Evolutionary conservation across 345 rosid genomes (phyloP), one percentile per base, ranked within the genome.

Genomic region (Ailanthus altissimus): DNA sequence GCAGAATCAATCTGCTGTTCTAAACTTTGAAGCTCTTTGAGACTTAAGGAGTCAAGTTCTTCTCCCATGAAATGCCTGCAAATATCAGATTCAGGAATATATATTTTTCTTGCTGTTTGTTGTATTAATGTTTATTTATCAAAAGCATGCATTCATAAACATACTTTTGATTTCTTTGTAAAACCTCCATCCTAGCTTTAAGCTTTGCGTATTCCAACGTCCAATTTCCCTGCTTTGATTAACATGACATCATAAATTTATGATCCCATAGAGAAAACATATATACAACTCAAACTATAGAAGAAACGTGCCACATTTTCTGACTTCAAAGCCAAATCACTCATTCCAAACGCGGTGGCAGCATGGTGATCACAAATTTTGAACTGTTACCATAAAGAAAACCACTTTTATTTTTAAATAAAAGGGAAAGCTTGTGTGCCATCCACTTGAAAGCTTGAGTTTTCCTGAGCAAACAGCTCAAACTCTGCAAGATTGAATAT

Each of bases 11-110:
- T 87, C 82, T 94, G 97, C 14, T 89, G 93, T 85, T 93, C 98
- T 87, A 94, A 80, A 78, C 84, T 90, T 62, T 93, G 96, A 70
- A 93, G 93, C 79, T 89, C 94, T 80, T 89, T 90, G 70, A 92
- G 86, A 68, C 85, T 93, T 78, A 96, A 70, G 23, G 88, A 49
- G 11, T 89, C 94, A 70, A 96, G 87, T 62, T 91, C 96, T 78
- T 96, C 98, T 67, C 99, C 99, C 94, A 85, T 88, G 76, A 88
- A 88, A 82, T 96, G 87, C 92, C 99, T 96, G 81, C 70, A 85
- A 47, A 64, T 1, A 56, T 42, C 46, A 32, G 38, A 32, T 32
- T 32, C 38, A 53, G 14, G 16, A n/a, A 59, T 26, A 0, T 1
- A 74, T 25, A 20, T 42, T 26, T n/a, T 63, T 47, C 14, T 8